Percentiles rank a stretch among this genome's conserved stretches.
Evolutionary conservation across 345 rosid genomes (phyloP).

Genomic region (Salix exigua): DNA sequence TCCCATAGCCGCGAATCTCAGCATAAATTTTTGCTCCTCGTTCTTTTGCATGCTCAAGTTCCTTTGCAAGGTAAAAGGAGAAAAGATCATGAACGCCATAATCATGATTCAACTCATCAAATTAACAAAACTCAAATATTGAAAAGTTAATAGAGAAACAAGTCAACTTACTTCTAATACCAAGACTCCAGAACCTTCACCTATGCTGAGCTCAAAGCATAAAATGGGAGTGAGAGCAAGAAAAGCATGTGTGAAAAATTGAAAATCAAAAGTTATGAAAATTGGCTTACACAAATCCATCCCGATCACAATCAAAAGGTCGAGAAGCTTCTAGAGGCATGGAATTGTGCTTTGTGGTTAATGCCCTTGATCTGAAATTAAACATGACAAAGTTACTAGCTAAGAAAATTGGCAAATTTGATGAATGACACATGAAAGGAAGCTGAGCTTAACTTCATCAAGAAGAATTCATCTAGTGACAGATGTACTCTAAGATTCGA

Average conservation of each 20-base stretch:
- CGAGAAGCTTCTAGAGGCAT: conserved; percentile 84
- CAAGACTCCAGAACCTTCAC: conserved; percentile 86
- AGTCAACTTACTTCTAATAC: conserved; percentile 71
- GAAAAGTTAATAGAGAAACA: conserved; percentile 2
- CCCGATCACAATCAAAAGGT: conserved; percentile 87
- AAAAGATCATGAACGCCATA: neutral
- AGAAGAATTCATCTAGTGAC: conserved; percentile 1
- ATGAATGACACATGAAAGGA: conserved; percentile 2
- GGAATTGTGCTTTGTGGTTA: conserved; percentile 74
- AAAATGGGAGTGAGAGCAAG: conserved; percentile 13
- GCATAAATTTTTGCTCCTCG: conserved; percentile 89
- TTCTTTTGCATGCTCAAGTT: conserved; percentile 85
- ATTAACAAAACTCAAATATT: neutral
- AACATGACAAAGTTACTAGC: conserved; percentile 11
- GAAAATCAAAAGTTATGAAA: neutral
- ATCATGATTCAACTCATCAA: conserved; percentile 8
- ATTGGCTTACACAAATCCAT: conserved; percentile 91
- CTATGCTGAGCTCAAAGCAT: conserved; percentile 59
- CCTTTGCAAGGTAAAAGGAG: conserved; percentile 36
- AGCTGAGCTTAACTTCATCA: neutral
- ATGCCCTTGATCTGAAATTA: conserved; percentile 71
- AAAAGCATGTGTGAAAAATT: conserved; percentile 5
- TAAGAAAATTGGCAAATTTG: neutral
- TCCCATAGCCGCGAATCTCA: conserved; percentile 92
- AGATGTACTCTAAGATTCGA: neutral